phyloP scores from a whole-genome alignment of 2,329 filamentous ascomycete species.

The Penicillium sp. region DNA sequence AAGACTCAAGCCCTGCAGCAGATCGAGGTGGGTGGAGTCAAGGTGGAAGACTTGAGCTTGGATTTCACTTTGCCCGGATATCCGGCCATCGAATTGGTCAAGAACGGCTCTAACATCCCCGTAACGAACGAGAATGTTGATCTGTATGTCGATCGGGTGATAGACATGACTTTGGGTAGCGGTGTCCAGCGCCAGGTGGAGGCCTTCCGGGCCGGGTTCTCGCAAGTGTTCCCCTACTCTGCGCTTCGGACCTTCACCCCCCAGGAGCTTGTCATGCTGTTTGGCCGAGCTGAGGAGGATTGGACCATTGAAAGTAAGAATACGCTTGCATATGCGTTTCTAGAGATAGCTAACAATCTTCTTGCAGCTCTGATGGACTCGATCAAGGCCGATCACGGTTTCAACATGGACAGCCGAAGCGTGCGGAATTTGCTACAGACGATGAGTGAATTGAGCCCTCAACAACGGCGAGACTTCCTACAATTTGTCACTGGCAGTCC shows the following conservation, averaged over 20 bases:
- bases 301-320: constrained; percentile 98
- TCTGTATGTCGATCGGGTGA: constrained; percentile 74
- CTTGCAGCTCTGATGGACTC: constrained; percentile 95
- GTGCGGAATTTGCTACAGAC: constrained; percentile 85
- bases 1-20: no score
- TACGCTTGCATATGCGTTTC: no score
- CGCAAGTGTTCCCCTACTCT: constrained; percentile 90
- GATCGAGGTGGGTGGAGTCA: constrained; percentile 60
- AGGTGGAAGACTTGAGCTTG: constrained; percentile 75
- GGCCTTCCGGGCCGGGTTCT: constrained; percentile 83
- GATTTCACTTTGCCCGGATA: constrained; percentile 95
- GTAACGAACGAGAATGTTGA: constrained; percentile 91
- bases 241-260: constrained; percentile 89
- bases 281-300: constrained; percentile 85
- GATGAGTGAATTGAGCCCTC: constrained; percentile 74
- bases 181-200: constrained; percentile 84
- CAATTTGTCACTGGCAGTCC: constrained; percentile 97
- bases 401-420: constrained; percentile 95
- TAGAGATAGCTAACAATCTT: no score
- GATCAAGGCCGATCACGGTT: constrained; percentile 96
- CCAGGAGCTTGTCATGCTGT: constrained; percentile 86
- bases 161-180: constrained; percentile 81
- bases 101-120: constrained; percentile 61
- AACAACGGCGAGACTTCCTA: constrained; percentile 81
- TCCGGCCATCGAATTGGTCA: constrained; percentile 70